A percentile compares a stretch with the other conserved stretches of the same genome.
phyloP scores from a whole-genome alignment of 1,284 basidiomycete genomes.

The Meripilus lineatus region DNA sequence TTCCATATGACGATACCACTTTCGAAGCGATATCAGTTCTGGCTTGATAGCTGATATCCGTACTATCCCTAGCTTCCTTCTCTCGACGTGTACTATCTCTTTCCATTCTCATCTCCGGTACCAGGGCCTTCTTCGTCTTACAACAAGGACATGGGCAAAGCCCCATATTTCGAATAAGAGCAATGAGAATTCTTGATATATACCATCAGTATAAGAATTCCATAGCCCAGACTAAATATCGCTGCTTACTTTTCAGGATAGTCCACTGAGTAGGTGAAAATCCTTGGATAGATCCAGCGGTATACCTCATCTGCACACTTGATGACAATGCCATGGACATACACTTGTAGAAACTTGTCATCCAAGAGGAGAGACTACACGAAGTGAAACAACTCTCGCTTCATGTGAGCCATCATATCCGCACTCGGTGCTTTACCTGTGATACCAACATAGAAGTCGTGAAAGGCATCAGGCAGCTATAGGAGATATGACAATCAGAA shows the following conservation, averaged over 20 bases:
- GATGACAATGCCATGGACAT: conserved; percentile 21
- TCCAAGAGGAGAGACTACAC: conserved; percentile 20
- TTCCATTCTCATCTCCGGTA: background rate
- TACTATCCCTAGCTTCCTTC: background rate
- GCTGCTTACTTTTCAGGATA: conserved; percentile 26
- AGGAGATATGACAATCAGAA: too few species aligned
- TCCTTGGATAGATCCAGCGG: conserved; percentile 18
- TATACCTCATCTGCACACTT: conserved; percentile 18
- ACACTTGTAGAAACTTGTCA: conserved; percentile 18
- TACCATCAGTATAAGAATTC: background rate
- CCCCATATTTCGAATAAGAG: conserved; percentile 22
- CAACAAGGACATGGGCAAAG: conserved; percentile 26
- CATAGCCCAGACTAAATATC: background rate
- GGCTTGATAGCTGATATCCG: background rate
- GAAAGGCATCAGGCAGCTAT: background rate
- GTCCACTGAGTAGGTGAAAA: conserved; percentile 26
- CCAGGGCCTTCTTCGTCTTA: conserved; percentile 12
- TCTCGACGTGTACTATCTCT: background rate
- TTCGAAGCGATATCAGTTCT: background rate
- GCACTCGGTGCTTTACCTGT: background rate
- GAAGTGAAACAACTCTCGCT: conserved; percentile 30
- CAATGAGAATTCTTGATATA: conserved; percentile 25
- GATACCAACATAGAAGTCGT: background rate
- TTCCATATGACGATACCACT: background rate
- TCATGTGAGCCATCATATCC: background rate